These are phyloP conservation scores for Leptographium procerum DNA, from an alignment of 2,329 filamentous ascomycete genomes.

Conservation along the genomic window DNA sequence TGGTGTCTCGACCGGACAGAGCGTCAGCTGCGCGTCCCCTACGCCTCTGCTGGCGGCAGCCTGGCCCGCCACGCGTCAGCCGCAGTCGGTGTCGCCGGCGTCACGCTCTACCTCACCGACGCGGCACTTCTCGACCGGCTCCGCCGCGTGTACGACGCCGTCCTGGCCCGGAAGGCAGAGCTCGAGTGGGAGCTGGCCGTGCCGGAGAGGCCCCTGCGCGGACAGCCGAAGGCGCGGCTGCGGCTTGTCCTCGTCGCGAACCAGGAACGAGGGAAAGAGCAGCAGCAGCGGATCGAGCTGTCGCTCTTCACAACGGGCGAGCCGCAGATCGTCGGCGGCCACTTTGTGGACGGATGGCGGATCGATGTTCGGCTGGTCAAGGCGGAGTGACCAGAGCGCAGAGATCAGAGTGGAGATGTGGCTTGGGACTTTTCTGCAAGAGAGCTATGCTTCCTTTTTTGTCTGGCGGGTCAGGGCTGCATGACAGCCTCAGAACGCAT, in stretches of 20 bases:
- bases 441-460: no score
- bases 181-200: slow-evolving; percentile 5
- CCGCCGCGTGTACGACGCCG: slow-evolving; percentile 18
- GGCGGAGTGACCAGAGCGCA: neutral
- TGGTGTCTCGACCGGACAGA: slow-evolving; percentile 54
- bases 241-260: neutral
- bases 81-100: slow-evolving; percentile 35
- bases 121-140: slow-evolving; percentile 14
- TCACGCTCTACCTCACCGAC: slow-evolving; percentile 25
- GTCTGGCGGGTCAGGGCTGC: no score
- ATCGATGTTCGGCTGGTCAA: slow-evolving; percentile 5
- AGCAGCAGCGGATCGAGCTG: slow-evolving; percentile 4
- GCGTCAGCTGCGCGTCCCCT: slow-evolving; percentile 42
- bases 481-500: no score
- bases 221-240: neutral
- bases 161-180: slow-evolving; percentile 6
- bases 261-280: neutral
- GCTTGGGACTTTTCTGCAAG: no score
- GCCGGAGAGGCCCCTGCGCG: neutral
- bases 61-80: slow-evolving; percentile 37
- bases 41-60: slow-evolving; percentile 17
- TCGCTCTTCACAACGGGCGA: slow-evolving; percentile 6
- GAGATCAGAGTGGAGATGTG: no score
- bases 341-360: slow-evolving; percentile 10
- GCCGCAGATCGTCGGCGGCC: slow-evolving; percentile 3